Evolutionary conservation across 306 rosid genomes (phyloP).

Genomic region (Abrus precatorius): DNA sequence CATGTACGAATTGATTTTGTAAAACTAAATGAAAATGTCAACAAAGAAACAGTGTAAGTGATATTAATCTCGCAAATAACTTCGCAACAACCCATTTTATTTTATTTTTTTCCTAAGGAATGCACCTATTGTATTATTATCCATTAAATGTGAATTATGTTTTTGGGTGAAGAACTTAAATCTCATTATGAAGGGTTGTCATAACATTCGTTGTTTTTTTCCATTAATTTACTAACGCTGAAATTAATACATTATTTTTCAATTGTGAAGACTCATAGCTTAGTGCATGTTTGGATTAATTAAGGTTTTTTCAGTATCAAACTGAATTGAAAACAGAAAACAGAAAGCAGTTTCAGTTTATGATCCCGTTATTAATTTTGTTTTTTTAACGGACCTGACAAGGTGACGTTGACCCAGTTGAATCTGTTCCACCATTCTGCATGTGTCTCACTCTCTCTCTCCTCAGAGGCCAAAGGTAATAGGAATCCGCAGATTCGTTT

Average conservation of each 20-base stretch:
- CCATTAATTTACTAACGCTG: background rate
- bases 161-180: background rate
- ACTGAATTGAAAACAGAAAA: background rate
- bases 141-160: background rate
- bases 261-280: background rate
- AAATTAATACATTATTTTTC: background rate
- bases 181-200: background rate
- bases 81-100: background rate
- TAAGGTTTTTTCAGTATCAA: background rate
- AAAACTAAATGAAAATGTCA: background rate
- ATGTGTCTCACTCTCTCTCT: slow-evolving; percentile 19
- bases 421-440: slow-evolving; percentile 32
- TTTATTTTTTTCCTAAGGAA: background rate
- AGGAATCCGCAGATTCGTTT: slow-evolving; percentile 50
- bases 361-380: background rate
- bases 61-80: background rate
- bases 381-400: slow-evolving; percentile 19
- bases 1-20: background rate
- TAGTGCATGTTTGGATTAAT: background rate
- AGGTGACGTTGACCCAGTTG: slow-evolving; percentile 49
- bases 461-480: slow-evolving; percentile 3
- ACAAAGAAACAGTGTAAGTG: background rate
- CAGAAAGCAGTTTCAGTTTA: slow-evolving; percentile 21
- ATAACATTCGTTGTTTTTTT: background rate
- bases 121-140: background rate